These are phyloP conservation scores for Glebionis coronaria DNA, from an alignment of 129 eudicot species.

Conservation along the genomic window DNA sequence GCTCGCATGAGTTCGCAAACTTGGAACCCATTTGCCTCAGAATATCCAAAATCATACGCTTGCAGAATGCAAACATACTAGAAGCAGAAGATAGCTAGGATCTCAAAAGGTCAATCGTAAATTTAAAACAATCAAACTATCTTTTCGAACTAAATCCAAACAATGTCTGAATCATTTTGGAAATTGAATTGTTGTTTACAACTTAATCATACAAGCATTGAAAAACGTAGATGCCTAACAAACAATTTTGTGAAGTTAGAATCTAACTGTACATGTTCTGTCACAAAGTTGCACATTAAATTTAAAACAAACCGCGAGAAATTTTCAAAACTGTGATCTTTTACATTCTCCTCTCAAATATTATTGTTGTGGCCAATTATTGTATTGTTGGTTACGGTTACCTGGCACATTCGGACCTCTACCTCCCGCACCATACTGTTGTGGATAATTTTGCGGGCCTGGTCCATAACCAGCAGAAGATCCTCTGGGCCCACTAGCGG, in stretches of 20 bases:
- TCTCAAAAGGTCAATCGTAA: too few relatives aligned
- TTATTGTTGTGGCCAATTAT: constrained; percentile 62
- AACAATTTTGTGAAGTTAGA: neutral
- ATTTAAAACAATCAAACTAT: too few relatives aligned
- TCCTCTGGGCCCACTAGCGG: constrained; percentile 48
- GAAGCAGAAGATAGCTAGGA: too few relatives aligned
- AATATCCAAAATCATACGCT: too few relatives aligned
- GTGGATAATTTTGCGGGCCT: constrained; percentile 57
- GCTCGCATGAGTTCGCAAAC: too few relatives aligned
- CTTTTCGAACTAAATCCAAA: too few relatives aligned
- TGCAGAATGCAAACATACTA: too few relatives aligned
- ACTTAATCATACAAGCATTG: neutral
- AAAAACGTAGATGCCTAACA: neutral
- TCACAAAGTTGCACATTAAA: constrained; percentile 11
- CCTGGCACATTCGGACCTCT: constrained; percentile 59
- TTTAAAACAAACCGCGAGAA: constrained; percentile 7
- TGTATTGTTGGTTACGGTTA: constrained; percentile 58
- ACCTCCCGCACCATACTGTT: constrained; percentile 52
- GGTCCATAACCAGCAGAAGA: constrained; percentile 48
- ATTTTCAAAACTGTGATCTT: constrained; percentile 20
- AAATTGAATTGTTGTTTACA: too few relatives aligned
- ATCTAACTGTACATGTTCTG: constrained; percentile 30
- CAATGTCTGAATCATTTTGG: too few relatives aligned
- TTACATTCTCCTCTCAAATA: constrained; percentile 13
- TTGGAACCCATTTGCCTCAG: too few relatives aligned